Evolutionary conservation across 2,329 filamentous ascomycete genomes (phyloP), one percentile per base, ranked within the genome.

Genomic region (Calonectria pseudoturangicola): DNA sequence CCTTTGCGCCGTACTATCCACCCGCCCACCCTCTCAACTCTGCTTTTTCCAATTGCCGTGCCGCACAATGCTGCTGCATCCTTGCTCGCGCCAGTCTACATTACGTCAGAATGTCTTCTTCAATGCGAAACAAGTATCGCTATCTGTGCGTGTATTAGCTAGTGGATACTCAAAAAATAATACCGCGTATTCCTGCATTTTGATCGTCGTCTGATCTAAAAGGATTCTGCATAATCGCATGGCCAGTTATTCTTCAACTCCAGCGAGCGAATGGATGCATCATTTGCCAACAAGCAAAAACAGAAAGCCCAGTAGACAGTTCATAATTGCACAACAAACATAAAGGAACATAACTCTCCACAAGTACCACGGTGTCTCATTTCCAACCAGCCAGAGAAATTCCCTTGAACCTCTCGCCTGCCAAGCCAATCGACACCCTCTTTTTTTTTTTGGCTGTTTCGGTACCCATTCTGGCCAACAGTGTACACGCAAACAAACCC

Each of bases 401-500:
- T 27, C 27, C 50, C 16, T 18, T 30, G n/a, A 13, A 8, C 50
- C 33, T 36, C 70, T 80, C 78, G 78, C 76, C 69, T 80, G 66
- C 30, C 41, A 43, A 54, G 27, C 78, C 78, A 80, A 78, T 80
- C 65, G 69, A 74, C 56, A 30, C 51, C 51, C 47, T 33, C 30
- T 33, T 33, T 33, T 33, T 33, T 33, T 63, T 45, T 68, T 64
- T 66, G 63, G 68, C 74, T 71, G 76, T 77, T 74, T 77, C 77
- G 67, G 77, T 30, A 39, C 39, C 67, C 65, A 73, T 36, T 51
- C 68, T 58, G 69, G 41, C 73, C 77, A 71, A 65, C 78, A 74
- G 77, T 78, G 77, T 12, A 36, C 33, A 79, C 78, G 79, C 16
- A 56, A n/a, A 58, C 47, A 71, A 65, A 71, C n/a, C 41, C 41